These are phyloP conservation scores for Haberlea rhodopensis DNA, from an alignment of 257 asterid species.

Conservation along the genomic window DNA sequence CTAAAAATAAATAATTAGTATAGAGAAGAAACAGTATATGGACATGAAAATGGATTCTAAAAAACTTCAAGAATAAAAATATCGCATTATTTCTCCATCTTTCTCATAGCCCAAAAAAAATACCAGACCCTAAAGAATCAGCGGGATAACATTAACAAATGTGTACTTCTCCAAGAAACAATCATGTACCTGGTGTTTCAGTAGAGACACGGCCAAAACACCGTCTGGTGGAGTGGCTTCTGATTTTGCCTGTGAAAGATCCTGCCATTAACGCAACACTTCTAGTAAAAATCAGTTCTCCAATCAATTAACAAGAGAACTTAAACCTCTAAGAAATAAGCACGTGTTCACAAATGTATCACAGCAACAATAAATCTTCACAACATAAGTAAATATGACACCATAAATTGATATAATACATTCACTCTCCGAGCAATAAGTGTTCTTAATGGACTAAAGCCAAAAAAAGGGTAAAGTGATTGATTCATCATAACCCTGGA, in stretches of 20 bases:
- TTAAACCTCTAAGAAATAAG: not conserved
- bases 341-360: not conserved
- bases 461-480: no score
- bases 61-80: not conserved
- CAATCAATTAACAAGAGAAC: not conserved
- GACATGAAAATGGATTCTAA: not conserved
- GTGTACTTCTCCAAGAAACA: not conserved
- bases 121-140: not conserved
- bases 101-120: not conserved
- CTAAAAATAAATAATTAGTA: not conserved
- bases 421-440: not conserved
- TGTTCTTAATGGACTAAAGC: not conserved
- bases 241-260: slow-evolving; percentile 46
- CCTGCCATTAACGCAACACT: slow-evolving; percentile 32
- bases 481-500: no score
- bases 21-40: not conserved
- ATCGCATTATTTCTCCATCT: not conserved
- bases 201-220: slow-evolving; percentile 45
- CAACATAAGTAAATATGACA: not conserved
- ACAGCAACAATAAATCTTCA: not conserved
- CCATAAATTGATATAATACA: not conserved
- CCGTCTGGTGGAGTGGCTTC: slow-evolving; percentile 58
- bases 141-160: not conserved
- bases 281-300: not conserved
- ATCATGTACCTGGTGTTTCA: slow-evolving; percentile 50